Evolutionary conservation across 75 land plant genomes (phyloP), one percentile per base, ranked within the genome.

Genomic region (Ceratopteris richardii): DNA sequence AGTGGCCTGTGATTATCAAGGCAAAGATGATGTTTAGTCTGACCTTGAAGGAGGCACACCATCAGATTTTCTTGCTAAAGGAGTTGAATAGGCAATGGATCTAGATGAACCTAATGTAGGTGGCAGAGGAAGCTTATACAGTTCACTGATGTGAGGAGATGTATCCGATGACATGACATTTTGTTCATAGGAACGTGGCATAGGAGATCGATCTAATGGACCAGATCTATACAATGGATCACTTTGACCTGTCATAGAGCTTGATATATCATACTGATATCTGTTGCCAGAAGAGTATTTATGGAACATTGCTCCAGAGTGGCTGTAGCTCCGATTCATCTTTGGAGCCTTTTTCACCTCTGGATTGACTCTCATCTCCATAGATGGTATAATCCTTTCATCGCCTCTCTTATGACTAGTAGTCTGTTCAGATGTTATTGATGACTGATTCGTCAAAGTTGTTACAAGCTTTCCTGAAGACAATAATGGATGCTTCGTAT

Each of bases 71-170:
- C 25, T 59, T 16, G 23, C 17, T 28, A 59, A 43, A 43, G 62
- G 62, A 16, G 47, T 46, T 39, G 62, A 59, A 43, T 59, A 24
- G 1, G 62, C 25, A 42, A 59, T 59, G n/a, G 2, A 9, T 1
- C 47, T 22, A 18, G 47, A 3, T 41, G 47, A 6, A 1, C 16
- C 21, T 4, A 46, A 16, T 41, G 44, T 23, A 24, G 62, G 62
- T 19, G 62, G 62, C 9, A 46, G 62, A 40, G 62, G 62, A 39
- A 59, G 62, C 47, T 59, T 59, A 28, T 59, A 46, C 5, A 59
- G 44, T 24, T 59, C 62, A 43, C 62, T 59, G 25, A 59, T 59
- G 40, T 59, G 62, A 26, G 62, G 42, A 40, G 21, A 17, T 1
- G 46, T 16, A 0, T 7, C 46, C 7, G 3, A 4, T 33, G 37